Evolutionary conservation across 2,329 filamentous ascomycete species (phyloP).

Genomic region (Anisogramma anomala): DNA sequence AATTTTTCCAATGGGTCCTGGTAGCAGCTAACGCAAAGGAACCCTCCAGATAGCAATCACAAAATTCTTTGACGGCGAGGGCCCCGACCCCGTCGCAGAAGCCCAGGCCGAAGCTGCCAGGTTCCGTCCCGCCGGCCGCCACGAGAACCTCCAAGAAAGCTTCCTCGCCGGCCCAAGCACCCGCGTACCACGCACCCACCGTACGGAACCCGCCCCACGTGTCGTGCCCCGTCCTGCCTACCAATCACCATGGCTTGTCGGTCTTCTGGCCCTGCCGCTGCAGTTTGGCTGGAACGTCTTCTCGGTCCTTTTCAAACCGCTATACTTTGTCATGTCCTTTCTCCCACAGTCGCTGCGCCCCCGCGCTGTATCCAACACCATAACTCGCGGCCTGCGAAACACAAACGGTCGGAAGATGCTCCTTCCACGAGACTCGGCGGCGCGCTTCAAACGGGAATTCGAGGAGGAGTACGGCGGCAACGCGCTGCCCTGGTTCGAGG

Average conservation of each 20-base stretch:
- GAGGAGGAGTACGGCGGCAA: constrained; percentile 80
- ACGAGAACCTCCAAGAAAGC: constrained; percentile 63
- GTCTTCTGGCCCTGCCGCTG: constrained; percentile 71
- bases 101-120: constrained; percentile 53
- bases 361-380: constrained; percentile 41
- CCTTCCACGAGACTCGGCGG: constrained; percentile 76
- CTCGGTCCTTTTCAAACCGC: constrained; percentile 55
- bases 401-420: constrained; percentile 63
- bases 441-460: constrained; percentile 82
- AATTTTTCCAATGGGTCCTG: background rate
- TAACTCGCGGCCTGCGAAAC: constrained; percentile 41
- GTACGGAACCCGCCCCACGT: constrained; percentile 62
- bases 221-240: constrained; percentile 68
- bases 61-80: constrained; percentile 96
- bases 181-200: constrained; percentile 22
- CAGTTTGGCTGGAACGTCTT: constrained; percentile 59
- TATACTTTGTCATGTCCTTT: constrained; percentile 71
- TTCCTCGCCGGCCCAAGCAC: constrained; percentile 29
- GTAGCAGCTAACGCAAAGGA: background rate
- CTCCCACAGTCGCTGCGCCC: constrained; percentile 56
- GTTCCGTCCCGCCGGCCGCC: constrained; percentile 50
- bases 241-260: constrained; percentile 62
- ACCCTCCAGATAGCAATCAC: constrained; percentile 71
- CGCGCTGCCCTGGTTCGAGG: constrained; percentile 68
- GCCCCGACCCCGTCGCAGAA: constrained; percentile 68